phyloP scores from a whole-genome alignment of 176 grass and related monocot species.

The Calamus simplicifolius region DNA sequence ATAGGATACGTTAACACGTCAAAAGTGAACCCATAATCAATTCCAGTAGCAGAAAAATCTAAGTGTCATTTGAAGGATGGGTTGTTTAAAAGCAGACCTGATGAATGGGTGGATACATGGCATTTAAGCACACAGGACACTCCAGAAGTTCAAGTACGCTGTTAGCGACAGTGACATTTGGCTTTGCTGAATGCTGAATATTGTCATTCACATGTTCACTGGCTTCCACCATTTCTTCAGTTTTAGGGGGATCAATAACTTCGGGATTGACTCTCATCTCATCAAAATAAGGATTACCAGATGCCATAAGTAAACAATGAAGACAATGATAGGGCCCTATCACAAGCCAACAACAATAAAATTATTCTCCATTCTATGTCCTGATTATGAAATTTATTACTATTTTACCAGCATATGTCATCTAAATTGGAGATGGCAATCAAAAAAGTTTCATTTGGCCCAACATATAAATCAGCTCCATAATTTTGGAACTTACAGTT shows the following conservation, averaged over 20 bases:
- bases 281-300: slow-evolving; percentile 50
- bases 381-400: no score
- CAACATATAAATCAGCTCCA: no score
- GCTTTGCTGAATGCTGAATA: slow-evolving; percentile 55
- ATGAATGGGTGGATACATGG: slow-evolving; percentile 99
- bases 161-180: slow-evolving; percentile 60
- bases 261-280: slow-evolving; percentile 47
- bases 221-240: slow-evolving; percentile 63
- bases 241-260: slow-evolving; percentile 60
- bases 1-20: no score
- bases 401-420: no score
- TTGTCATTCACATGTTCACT: slow-evolving; percentile 58
- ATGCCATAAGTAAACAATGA: slow-evolving; percentile 38
- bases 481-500: no score
- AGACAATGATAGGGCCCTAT: slow-evolving; percentile 14
- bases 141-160: slow-evolving; percentile 85
- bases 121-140: slow-evolving; percentile 87
- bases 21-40: no score
- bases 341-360: background rate
- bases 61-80: no score
- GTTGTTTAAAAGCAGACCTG: slow-evolving; percentile 34
- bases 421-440: no score
- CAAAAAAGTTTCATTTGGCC: no score
- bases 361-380: no score
- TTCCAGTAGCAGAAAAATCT: no score